Evolutionary conservation across 306 rosid species (phyloP).

Genomic region (Lathyrus oleraceus): DNA sequence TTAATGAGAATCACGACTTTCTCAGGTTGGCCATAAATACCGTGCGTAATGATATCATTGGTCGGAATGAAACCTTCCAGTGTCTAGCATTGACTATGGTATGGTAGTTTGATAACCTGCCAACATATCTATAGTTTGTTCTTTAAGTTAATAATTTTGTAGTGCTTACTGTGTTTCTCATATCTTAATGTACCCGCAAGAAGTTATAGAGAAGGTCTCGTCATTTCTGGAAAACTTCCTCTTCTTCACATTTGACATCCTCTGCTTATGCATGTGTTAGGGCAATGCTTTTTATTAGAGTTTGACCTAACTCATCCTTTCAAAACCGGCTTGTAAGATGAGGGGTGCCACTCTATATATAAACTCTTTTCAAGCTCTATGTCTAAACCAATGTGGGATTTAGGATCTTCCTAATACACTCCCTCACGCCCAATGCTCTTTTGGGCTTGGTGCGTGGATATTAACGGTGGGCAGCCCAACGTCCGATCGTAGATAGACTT

Average conservation of each 20-base stretch:
- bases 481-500: too few relatives aligned
- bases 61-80: conserved; percentile 97
- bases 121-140: conserved; percentile 22
- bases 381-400: too few relatives aligned
- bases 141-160: conserved; percentile 15
- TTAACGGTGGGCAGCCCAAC: too few relatives aligned
- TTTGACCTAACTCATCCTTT: too few relatives aligned
- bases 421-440: too few relatives aligned
- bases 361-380: too few relatives aligned
- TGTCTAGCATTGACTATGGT: conserved; percentile 99
- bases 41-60: conserved; percentile 96
- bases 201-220: conserved; percentile 8
- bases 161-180: conserved; percentile 12
- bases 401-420: too few relatives aligned
- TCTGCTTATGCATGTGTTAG: conserved; percentile 10
- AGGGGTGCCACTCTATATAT: too few relatives aligned
- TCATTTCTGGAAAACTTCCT: conserved; percentile 4
- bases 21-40: conserved; percentile 97
- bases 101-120: conserved; percentile 43
- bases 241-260: not conserved
- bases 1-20: conserved; percentile 99
- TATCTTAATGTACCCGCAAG: conserved; percentile 18
- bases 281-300: too few relatives aligned
- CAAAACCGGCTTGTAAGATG: too few relatives aligned
- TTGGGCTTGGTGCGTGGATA: too few relatives aligned